phyloP scores from a whole-genome alignment of 1,284 basidiomycete species.

The Ganoderma sinense region DNA sequence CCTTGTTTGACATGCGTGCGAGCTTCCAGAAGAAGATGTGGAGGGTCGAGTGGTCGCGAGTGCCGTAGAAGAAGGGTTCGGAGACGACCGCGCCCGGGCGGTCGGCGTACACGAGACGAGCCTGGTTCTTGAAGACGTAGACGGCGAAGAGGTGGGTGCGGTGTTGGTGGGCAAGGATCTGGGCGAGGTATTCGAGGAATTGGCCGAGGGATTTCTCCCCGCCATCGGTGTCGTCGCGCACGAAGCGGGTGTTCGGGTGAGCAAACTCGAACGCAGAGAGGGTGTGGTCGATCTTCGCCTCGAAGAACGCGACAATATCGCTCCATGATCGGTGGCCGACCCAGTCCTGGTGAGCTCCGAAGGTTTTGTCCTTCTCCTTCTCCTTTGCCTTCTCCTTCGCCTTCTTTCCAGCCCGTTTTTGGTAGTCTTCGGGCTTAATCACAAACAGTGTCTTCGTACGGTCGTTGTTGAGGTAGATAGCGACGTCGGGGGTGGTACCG shows the following conservation, averaged over 20 bases:
- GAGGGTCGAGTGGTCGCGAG: neutral
- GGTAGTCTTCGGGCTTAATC: neutral
- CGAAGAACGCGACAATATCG: neutral
- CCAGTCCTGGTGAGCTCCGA: neutral
- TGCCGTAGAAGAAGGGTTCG: conserved; percentile 22
- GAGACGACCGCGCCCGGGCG: conserved; percentile 24
- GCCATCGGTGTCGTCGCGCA: neutral
- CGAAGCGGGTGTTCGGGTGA: no score
- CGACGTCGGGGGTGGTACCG: neutral
- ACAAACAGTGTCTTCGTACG: neutral
- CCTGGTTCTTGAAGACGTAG: conserved; percentile 16
- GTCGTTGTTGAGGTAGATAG: neutral
- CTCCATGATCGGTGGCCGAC: neutral
- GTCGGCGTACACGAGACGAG: conserved; percentile 18
- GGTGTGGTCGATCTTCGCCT: neutral
- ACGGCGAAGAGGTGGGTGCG: conserved; percentile 27
- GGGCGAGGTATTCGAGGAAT: conserved; percentile 18
- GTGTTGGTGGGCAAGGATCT: conserved; percentile 26
- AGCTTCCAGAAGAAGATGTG: conserved; percentile 33
- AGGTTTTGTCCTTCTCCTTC: neutral
- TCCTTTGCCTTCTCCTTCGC: no score
- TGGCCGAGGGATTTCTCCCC: conserved; percentile 14
- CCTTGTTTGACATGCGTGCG: conserved; percentile 13
- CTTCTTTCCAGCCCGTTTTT: neutral
- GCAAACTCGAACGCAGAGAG: conserved; percentile 1